Evolutionary conservation across 164 flowering plant genomes (phyloP), one percentile per base, ranked within the genome.

Genomic region (Umbilicus rupestris): DNA sequence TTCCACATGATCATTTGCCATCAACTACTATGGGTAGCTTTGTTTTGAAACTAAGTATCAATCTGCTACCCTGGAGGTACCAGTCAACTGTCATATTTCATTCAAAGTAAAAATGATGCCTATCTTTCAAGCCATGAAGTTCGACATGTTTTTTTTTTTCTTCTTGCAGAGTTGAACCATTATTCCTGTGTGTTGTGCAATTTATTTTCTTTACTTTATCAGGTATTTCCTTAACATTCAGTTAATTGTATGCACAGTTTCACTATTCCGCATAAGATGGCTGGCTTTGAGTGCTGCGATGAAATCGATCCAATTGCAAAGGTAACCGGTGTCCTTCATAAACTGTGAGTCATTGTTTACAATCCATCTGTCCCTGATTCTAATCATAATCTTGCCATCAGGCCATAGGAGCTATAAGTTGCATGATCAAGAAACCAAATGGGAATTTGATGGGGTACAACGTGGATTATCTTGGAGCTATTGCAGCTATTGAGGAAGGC

Each of bases 401-500:
- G 81, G 66, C 70, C 26, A 73, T 80, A 37, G 81, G 83, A 26
- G 83, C 81, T 24, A 73, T 80, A 8, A 80, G 79, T 62, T 69
- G 70, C 66, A 73, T 80, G 55, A 41, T 80, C 14, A 75, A 73
- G 64, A 72, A 73, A 37, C 75, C 78, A 8, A 59, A 81, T 66
- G 82, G 82, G 64, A 73, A 73, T 65, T 68, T 79, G 52, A 62
- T 76, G 50, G 84, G 76, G 28, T 81, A 71, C 29, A 79, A 81
- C 29, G 65, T 60, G 17, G 70, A 68, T 30, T 68, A 72, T 63
- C 63, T 76, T 62, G 96, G 93, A 26, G 93, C 93, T 29, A 89
- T 89, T 64, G 72, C 81, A 68, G 90, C 93, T 24, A 87, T 89
- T 46, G 96, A 89, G 74, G 83, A 81, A 70, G 89, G 82, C 58